Conservation (phyloP, 2,329 filamentous ascomycete genomes). For the Colletotrichum tropicicola region DNA sequence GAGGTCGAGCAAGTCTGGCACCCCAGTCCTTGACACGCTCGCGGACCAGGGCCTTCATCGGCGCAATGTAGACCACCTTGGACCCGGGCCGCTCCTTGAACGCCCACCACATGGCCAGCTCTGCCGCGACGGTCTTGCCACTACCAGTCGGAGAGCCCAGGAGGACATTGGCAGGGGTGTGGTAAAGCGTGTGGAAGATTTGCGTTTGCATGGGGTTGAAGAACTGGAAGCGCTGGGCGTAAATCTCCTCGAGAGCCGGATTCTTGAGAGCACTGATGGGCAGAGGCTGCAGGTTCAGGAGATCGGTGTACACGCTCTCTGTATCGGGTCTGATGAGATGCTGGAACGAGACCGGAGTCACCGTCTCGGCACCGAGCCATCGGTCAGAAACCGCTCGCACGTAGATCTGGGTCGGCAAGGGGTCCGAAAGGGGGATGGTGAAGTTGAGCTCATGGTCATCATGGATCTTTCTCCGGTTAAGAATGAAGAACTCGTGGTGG, state of each 20-base stretch:
- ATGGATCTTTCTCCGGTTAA: constrained; percentile 87
- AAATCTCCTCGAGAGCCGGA: constrained; percentile 85
- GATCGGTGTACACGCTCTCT: constrained; percentile 95
- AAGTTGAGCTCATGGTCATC: constrained; percentile 99
- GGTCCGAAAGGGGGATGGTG: constrained; percentile 93
- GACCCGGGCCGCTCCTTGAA: constrained; percentile 94
- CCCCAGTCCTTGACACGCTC: constrained; percentile 98
- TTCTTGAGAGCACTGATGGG: constrained; percentile 90
- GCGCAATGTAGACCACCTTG: constrained; percentile 98
- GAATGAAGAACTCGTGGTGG: constrained; percentile 96
- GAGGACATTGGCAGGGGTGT: constrained; percentile 90
- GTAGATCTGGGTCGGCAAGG: constrained; percentile 94
- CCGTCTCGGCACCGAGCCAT: constrained; percentile 96
- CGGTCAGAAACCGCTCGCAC: constrained; percentile 93
- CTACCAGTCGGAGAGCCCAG: constrained; percentile 96
- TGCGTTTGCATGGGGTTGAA: constrained; percentile 99
- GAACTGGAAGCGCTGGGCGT: constrained; percentile 87
- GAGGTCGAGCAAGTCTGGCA: constrained; percentile 78
- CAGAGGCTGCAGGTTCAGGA: constrained; percentile 90
- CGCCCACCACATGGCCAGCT: constrained; percentile 99
- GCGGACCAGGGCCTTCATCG: constrained; percentile 98
- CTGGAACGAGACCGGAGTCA: constrained; percentile 95
- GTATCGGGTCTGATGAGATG: constrained; percentile 97
- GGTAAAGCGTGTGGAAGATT: constrained; percentile 95
- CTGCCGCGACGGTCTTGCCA: constrained; percentile 95